Base-by-base conservation (phyloP, 192 early-diverging fungal genomes). In the Rhizophlyctis rosea region DNA sequence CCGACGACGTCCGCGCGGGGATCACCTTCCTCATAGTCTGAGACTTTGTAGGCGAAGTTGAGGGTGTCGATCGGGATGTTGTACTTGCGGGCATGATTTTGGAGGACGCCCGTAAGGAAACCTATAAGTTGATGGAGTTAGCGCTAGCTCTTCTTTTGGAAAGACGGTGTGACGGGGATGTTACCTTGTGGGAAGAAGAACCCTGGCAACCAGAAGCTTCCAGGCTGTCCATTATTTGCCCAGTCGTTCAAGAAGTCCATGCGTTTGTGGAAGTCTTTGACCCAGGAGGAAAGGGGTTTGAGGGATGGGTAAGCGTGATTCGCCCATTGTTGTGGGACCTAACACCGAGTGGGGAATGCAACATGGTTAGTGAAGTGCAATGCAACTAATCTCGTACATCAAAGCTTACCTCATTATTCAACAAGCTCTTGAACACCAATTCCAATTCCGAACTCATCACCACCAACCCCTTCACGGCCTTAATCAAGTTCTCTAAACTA, bases 141-240 rank as follows among this genome's bases (percentile, higher is more conserved):
- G n/a, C n/a, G n/a, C n/a, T n/a, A n/a, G n/a, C n/a, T n/a, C n/a
- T n/a, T n/a, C n/a, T n/a, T n/a, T n/a, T n/a, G n/a, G n/a, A n/a
- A n/a, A n/a, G n/a, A n/a, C n/a, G n/a, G n/a, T n/a, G n/a, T n/a
- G n/a, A n/a, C n/a, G n/a, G n/a, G n/a, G n/a, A n/a, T n/a, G n/a
- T 47, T 44, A 78, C 75, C 79, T 76, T 86, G 83, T 31, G 83
- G 83, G 74, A 86, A 86, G 60, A 84, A 86, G 70, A 86, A 86
- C 7, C 83, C 83, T 7, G 83, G 78, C 3, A 86, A 61, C 83
- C 83, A 86, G 64, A 86, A 86, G 4, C 73, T 72, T 14, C 57
- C 47, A 11, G 83, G 83, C 59, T 86, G 81, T 1, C 83, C 83
- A 16, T 70, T 50, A 3, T 70, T 64, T 7, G 75, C 64, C 83